Evolutionary conservation across 208 protist species (phyloP), one percentile per base, ranked within the genome.

Genomic region (Leishmania tropica): DNA sequence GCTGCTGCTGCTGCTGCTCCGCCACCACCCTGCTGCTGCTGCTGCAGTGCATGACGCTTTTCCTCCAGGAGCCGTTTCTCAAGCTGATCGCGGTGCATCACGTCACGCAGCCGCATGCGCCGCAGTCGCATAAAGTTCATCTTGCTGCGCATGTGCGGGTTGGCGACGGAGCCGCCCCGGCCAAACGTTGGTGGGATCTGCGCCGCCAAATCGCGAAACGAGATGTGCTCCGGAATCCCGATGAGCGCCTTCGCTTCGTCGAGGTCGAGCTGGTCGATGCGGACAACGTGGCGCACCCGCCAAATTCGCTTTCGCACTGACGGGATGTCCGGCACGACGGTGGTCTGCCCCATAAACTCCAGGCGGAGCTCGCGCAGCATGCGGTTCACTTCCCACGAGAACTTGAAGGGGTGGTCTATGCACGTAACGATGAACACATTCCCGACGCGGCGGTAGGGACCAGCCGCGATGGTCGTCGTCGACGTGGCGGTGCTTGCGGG

Each of bases 361-460:
- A 97, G 87, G 6, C 92, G 91, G 79, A 97, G 85, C 42, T 94
- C 90, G 7, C 93, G 92, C 83, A 97, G 86, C 84, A 90, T 90
- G 54, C 90, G 91, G 81, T 95, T 96, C 19, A 97, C 88, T 75
- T 97, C 92, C 93, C 94, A 97, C 19, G 88, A 88, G 72, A 92
- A 90, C 79, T 97, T 95, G 81, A 96, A 97, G 28, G 93, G 92
- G 77, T 97, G 92, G 58, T 97, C 93, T 37, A 90, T 82, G 84
- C 91, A 96, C 28, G 86, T 80, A 19, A 97, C 91, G 74, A 97
- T 96, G 76, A 97, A 96, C 54, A 97, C 81, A 76, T 96, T 91
- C 13, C 94, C 94, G 0, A 97, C 94, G 40, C 86, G 87, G 35
- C 92, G 93, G 78, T 95, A 93, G n/a, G 91, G 91, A 1, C 89